A percentile compares a stretch with the other conserved stretches of the same genome.
Conservation (phyloP, 164 flowering plant species). For the Houttuynia cordata region DNA sequence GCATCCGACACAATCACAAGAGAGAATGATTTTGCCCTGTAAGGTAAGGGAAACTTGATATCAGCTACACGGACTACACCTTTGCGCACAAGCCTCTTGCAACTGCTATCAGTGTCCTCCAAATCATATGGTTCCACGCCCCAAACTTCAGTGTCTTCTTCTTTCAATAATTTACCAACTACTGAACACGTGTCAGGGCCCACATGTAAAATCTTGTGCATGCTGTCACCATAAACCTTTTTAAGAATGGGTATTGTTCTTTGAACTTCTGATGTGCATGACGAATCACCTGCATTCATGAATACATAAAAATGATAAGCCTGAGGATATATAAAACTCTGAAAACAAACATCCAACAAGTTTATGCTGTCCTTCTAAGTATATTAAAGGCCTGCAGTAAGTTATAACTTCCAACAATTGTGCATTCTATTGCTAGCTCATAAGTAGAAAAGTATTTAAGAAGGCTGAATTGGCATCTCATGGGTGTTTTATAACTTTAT, state of each 20-base stretch:
- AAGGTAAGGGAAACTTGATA: constrained; percentile 89
- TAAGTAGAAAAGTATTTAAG: background rate
- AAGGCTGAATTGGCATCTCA: background rate
- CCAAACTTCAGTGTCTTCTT: constrained; percentile 86
- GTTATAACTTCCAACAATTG: background rate
- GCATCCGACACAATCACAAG: constrained; percentile 85
- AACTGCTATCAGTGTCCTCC: constrained; percentile 63
- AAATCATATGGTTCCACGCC: constrained; percentile 91
- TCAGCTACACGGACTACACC: constrained; percentile 89
- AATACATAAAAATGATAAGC: background rate
- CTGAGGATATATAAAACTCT: background rate
- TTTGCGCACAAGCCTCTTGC: constrained; percentile 64
- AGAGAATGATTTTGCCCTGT: constrained; percentile 67
- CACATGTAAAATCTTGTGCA: constrained; percentile 86
- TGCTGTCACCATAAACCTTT: constrained; percentile 74
- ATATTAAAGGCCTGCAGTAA: background rate
- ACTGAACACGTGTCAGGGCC: constrained; percentile 91
- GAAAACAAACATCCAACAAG: background rate
- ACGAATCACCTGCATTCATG: constrained; percentile 42
- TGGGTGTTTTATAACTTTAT: background rate
- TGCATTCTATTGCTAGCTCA: too few species aligned
- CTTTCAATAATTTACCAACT: constrained; percentile 60
- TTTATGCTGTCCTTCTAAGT: background rate
- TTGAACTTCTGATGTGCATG: constrained; percentile 63
- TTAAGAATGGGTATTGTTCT: constrained; percentile 60